Base-by-base conservation (phyloP, 306 rosid species). In the Arachis hypogaea region DNA sequence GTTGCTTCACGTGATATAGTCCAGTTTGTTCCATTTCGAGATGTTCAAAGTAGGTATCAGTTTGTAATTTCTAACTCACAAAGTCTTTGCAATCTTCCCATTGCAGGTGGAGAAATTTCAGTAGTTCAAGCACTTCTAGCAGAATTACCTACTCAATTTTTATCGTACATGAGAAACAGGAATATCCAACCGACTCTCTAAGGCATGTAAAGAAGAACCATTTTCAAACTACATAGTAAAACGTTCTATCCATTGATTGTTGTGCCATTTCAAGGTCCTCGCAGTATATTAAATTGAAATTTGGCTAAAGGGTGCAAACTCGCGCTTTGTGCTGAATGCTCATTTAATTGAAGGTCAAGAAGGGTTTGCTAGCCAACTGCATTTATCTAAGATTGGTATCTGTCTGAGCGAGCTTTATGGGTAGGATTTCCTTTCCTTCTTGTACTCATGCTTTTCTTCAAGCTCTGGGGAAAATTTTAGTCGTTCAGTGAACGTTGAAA, bases 1-100 rank as follows among this genome's bases (percentile, higher is more conserved):
- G 88, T 95, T 70, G 97, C 99, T 63, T 90, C 99, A 1, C 96
- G 99, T 64, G 97, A 95, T 82, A 92, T 95, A 58, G 99, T 95
- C 66, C 99, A 95, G 80, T 95, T 95, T 73, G 90, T 95, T 85
- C 96, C 98, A 60, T 87, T 92, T 75, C 93, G 96, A 54, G 97
- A 95, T 66, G 92, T 90, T 76, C 97, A 92, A 78, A 88, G 99
- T 95, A 73, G 73, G 98, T 85, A 70, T 62, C 36, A 66, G 47
- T 57, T 68, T 72, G 74, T 75, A 58, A 77, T 68, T 51, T 30
- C 10, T 4, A 11, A 66, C 74, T 78, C 50, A 59, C 7, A 18
- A 45, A 57, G 42, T 70, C 12, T 41, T 67, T 11, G 2, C 11
- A 22, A 76, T 72, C 7, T 46, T 36, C 70, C 69, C 51, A 38